These are phyloP conservation scores for Syzygium syzygioides DNA, from an alignment of 441 rosid species.

Conservation along the genomic window DNA sequence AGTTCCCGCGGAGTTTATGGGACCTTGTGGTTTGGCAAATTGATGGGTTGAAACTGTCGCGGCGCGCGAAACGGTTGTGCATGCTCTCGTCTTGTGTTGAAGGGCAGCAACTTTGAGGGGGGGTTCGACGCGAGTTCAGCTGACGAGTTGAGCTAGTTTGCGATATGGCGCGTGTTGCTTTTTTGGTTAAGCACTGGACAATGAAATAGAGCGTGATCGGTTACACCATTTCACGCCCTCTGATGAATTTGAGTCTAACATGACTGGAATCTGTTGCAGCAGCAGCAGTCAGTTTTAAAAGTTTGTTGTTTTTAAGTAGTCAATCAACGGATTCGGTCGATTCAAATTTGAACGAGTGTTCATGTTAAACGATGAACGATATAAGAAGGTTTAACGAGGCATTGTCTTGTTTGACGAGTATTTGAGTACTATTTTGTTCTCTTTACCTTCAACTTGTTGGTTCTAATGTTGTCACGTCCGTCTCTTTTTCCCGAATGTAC, in stretches of 20 bases:
- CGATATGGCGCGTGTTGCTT: not conserved
- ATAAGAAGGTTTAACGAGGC: not conserved
- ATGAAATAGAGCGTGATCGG: not conserved
- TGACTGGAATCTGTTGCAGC: not conserved
- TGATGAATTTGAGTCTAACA: not conserved
- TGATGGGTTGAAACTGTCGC: not conserved
- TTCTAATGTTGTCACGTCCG: not conserved
- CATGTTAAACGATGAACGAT: not conserved
- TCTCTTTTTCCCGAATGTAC: not conserved
- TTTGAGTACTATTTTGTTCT: not conserved
- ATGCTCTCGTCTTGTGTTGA: not conserved
- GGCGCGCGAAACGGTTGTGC: not conserved
- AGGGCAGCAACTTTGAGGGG: not conserved
- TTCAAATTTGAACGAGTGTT: not conserved
- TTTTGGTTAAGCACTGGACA: not conserved
- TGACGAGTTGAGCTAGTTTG: not conserved
- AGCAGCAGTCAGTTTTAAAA: not conserved
- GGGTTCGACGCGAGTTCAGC: not conserved
- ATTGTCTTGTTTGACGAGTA: not conserved
- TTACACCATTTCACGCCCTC: not conserved
- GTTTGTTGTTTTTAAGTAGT: not conserved
- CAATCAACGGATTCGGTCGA: not conserved
- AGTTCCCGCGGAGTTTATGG: not conserved
- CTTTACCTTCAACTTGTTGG: not conserved
- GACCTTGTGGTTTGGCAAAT: not conserved